A percentile compares a stretch with the other conserved stretches of the same genome.
Evolutionary conservation across 352 stramenopile species (phyloP).

Genomic region (Globisporangium yorkense): DNA sequence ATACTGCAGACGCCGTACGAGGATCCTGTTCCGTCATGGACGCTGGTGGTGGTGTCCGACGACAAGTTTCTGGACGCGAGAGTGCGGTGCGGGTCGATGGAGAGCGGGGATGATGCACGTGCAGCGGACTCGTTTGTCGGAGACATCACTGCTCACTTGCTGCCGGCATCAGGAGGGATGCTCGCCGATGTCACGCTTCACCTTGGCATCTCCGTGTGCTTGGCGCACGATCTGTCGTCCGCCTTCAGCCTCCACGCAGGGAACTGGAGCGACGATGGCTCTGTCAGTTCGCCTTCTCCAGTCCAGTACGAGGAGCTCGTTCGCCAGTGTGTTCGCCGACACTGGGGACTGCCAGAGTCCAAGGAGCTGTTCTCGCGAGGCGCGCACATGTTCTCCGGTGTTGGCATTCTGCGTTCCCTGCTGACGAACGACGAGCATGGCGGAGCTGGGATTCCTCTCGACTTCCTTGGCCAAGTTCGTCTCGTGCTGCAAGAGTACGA

Average conservation of each 20-base stretch:
- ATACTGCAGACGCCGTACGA: slow-evolving; percentile 10
- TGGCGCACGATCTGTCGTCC: slow-evolving; percentile 30
- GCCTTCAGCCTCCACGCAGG: slow-evolving; percentile 12
- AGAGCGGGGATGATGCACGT: neutral
- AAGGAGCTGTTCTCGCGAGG: slow-evolving; percentile 29
- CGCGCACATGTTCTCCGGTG: slow-evolving; percentile 31
- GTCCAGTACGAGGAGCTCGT: slow-evolving; percentile 16
- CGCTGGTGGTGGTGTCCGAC: slow-evolving; percentile 8
- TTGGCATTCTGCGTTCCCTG: slow-evolving; percentile 34
- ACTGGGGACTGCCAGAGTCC: slow-evolving; percentile 32
- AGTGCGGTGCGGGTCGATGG: slow-evolving; percentile 1
- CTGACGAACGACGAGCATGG: slow-evolving; percentile 9
- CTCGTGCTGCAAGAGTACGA: slow-evolving; percentile 40
- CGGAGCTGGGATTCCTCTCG: slow-evolving; percentile 20
- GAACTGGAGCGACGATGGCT: neutral
- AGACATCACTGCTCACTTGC: slow-evolving; percentile 24
- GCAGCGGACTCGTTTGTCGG: slow-evolving; percentile 12
- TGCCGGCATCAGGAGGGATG: slow-evolving; percentile 17
- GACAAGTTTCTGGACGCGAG: slow-evolving; percentile 4
- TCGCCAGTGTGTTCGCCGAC: slow-evolving; percentile 29
- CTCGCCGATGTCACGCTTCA: slow-evolving; percentile 30
- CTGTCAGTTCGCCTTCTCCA: neutral
- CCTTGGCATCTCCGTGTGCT: slow-evolving; percentile 20
- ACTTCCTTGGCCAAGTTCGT: slow-evolving; percentile 21
- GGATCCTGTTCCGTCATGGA: slow-evolving; percentile 10